Percentiles rank a stretch among this genome's conserved stretches.
Evolutionary conservation across 2,329 filamentous ascomycete genomes (phyloP).

Genomic region (Talaromyces marneffei): DNA sequence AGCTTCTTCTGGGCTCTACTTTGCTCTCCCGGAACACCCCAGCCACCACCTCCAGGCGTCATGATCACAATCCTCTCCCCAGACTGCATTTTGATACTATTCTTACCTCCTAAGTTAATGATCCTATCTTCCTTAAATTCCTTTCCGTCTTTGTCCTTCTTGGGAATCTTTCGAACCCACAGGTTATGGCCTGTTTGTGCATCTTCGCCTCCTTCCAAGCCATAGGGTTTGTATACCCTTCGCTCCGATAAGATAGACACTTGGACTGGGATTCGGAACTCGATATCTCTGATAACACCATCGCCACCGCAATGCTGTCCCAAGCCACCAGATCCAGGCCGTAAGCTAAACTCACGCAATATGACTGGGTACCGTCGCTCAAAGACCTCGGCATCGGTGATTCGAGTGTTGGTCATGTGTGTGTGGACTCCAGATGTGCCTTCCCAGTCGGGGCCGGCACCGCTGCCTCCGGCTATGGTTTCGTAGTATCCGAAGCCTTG

Average conservation of each 20-base stretch:
- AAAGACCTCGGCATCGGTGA: slow-evolving; percentile 74
- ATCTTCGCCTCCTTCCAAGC: slow-evolving; percentile 71
- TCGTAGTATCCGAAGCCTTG: slow-evolving; percentile 77
- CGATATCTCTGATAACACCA: slow-evolving; percentile 71
- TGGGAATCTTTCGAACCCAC: slow-evolving; percentile 68
- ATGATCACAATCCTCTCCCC: slow-evolving; percentile 36
- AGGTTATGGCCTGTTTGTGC: slow-evolving; percentile 72
- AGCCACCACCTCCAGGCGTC: slow-evolving; percentile 36
- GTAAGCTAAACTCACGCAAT: slow-evolving; percentile 62
- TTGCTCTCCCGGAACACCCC: slow-evolving; percentile 47
- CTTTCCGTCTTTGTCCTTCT: slow-evolving; percentile 22
- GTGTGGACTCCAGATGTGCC: slow-evolving; percentile 72
- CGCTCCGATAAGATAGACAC: slow-evolving; percentile 70
- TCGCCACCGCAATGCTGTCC: slow-evolving; percentile 68
- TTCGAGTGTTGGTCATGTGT: slow-evolving; percentile 82
- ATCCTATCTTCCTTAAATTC: slow-evolving; percentile 18
- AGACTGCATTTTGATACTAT: slow-evolving; percentile 28
- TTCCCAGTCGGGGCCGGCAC: slow-evolving; percentile 66
- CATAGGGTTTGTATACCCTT: slow-evolving; percentile 68
- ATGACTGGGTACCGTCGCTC: slow-evolving; percentile 72
- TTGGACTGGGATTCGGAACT: slow-evolving; percentile 71
- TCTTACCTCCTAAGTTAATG: slow-evolving; percentile 29
- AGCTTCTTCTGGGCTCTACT: slow-evolving; percentile 41
- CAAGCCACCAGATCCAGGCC: slow-evolving; percentile 56
- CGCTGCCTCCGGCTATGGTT: slow-evolving; percentile 72